Base-by-base conservation (phyloP, 139 green algal species). In the Haematococcus lacustris region DNA sequence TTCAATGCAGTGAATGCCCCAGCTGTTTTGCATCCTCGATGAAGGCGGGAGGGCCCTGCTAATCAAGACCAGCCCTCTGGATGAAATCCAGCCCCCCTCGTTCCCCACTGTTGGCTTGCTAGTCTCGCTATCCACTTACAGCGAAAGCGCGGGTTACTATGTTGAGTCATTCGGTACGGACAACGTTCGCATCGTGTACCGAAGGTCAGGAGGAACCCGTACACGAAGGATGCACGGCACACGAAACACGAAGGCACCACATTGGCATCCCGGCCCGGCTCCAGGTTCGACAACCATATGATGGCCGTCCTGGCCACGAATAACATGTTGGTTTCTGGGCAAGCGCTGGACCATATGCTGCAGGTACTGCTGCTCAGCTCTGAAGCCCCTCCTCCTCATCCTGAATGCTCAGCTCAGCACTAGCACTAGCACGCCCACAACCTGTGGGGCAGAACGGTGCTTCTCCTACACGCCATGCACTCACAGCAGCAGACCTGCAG, bases 151-250 rank as follows among this genome's bases (percentile, higher is more conserved):
- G 3, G 79, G 79, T 9, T 79, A 76, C 26, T 38, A 64, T 38
- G 64, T 85, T 25, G 30, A 77, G n/a, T 70, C 62, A 23, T 79
- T 81, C 66, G 69, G 71, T 1, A 81, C 71, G 28, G 37, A 70
- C 2, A 79, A 81, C 59, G 75, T 85, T n/a, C 72, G 71, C 17
- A 73, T 85, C 30, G 63, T 85, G 2, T 85, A 85, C 51, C 68
- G 65, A 1, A 62, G 71, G 74, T 80, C 35, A 2, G 75, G 26
- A 5, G 3, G 0, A 57, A 57, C 21, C 13, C 13, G 21, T 57
- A 57, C 13, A 57, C 21, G 13, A 13, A 57, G 47, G 47, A 21
- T 13, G 13, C 47, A 28, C 13, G 47, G 47, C 47, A 57, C 47
- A 13, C 13, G 47, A 57, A 57, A 57, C 13, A 21, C 21, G 21